Base-by-base conservation (phyloP, 1,284 basidiomycete species). In the Irpex lacteus region DNA sequence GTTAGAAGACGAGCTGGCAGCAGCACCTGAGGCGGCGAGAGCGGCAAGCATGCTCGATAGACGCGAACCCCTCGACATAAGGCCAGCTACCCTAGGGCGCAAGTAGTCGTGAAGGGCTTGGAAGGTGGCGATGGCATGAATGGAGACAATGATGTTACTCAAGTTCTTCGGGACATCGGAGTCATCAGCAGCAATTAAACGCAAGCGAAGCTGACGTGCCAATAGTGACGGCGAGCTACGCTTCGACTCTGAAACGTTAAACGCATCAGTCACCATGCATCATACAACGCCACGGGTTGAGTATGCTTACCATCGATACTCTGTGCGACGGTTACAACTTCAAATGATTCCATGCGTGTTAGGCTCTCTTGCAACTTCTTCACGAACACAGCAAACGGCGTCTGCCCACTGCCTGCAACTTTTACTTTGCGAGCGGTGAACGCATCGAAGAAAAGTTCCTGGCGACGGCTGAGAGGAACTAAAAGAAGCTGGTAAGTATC, bases 51-150 rank as follows among this genome's bases (percentile, higher is more conserved):
- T 95, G 47, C 91, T 90, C 3, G 94, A 92, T 11, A 98, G 76
- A 11, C 94, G 85, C 13, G 90, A 88, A 34, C 86, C 82, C 64
- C 83, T 80, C 5, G 84, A 83, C 57, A 89, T 76, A 4, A 91
- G 76, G 5, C 94, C 93, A n/a, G 94, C 83, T 21, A 98, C 89
- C 6, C 95, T 85, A 15, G 96, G 96, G 0, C 95, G 89, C 9
- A 98, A 85, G 74, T 98, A 98, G 75, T 97, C 95, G 71, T 97
- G 94, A 37, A 98, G 83, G 0, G 95, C 94, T 75, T 96, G 94
- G 82, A 98, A 95, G 0, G 95, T 97, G 0, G 96, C 96, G 65
- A 98, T 97, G 2, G 95, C 96, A 73, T 98, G 96, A 65, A 98
- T 97, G 3, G 95, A 98, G 40, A 98, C 93, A 56, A 95, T 92